Conservation (phyloP, 495 filamentous ascomycete genomes). For the Trichoderma asperelloides region DNA sequence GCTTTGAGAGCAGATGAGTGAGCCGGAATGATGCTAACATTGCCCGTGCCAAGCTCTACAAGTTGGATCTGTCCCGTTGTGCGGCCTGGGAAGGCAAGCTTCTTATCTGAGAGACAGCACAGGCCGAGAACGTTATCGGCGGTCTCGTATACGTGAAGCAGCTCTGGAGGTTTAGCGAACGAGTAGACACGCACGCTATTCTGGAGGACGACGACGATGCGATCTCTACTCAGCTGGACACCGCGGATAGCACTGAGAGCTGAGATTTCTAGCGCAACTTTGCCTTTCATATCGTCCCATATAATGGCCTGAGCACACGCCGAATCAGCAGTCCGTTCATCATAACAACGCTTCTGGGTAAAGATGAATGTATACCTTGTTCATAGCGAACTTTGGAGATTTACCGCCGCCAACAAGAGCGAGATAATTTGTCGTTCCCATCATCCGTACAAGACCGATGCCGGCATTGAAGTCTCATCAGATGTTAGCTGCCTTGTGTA, state of each 20-base stretch:
- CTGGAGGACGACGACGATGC: slow-evolving; percentile 72
- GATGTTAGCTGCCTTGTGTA: neutral
- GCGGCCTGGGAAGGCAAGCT: slow-evolving; percentile 74
- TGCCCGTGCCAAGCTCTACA: slow-evolving; percentile 69
- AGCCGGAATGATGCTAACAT: slow-evolving; percentile 89
- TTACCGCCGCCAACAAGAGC: slow-evolving; percentile 85
- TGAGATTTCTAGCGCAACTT: slow-evolving; percentile 52
- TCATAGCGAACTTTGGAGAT: slow-evolving; percentile 75
- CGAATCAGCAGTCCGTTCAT: neutral
- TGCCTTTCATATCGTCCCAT: slow-evolving; percentile 83
- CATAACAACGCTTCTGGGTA: slow-evolving; percentile 15
- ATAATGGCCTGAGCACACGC: slow-evolving; percentile 54
- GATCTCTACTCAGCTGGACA: slow-evolving; percentile 65
- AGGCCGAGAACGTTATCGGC: slow-evolving; percentile 78
- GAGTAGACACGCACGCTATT: slow-evolving; percentile 77
- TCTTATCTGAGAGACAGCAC: slow-evolving; percentile 62
- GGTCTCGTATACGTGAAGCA: slow-evolving; percentile 72
- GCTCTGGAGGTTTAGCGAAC: slow-evolving; percentile 66
- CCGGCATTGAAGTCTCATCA: slow-evolving; percentile 72
- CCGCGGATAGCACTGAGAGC: slow-evolving; percentile 58
- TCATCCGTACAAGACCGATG: slow-evolving; percentile 76
- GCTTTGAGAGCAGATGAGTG: slow-evolving; percentile 72
- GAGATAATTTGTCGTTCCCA: slow-evolving; percentile 78
- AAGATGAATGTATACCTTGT: slow-evolving; percentile 50
- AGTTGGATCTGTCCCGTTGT: slow-evolving; percentile 87